These are phyloP conservation scores for Helenozyma rhizophorensis DNA, from an alignment of 805 yeast species.

Conservation along the genomic window DNA sequence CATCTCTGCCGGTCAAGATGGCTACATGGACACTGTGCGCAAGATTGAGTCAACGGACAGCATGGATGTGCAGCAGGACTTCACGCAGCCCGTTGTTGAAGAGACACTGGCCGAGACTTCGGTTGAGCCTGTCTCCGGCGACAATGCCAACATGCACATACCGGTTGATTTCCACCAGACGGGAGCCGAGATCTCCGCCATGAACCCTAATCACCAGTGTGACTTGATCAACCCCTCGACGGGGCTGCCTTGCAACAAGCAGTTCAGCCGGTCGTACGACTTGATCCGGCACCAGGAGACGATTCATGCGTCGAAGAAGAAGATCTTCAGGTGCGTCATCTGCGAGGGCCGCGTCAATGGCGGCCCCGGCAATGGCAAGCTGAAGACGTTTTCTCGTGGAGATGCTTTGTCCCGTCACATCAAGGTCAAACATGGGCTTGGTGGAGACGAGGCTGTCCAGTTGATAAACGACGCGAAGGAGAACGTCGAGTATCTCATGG, in stretches of 20 bases:
- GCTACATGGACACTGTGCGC: slow-evolving; percentile 2
- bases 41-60: slow-evolving; percentile 5
- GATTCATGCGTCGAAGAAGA: slow-evolving; percentile 44
- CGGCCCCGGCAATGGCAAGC: slow-evolving; percentile 48
- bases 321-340: slow-evolving; percentile 42
- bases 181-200: slow-evolving; percentile 30
- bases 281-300: slow-evolving; percentile 45
- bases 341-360: slow-evolving; percentile 44
- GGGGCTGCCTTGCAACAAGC: slow-evolving; percentile 63
- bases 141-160: not conserved
- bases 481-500: slow-evolving; percentile 57
- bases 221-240: slow-evolving; percentile 56
- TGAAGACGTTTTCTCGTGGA: slow-evolving; percentile 43
- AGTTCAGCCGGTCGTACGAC: slow-evolving; percentile 69
- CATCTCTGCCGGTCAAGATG: slow-evolving; percentile 1
- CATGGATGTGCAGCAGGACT: slow-evolving; percentile 6
- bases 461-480: slow-evolving; percentile 74
- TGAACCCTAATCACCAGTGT: slow-evolving; percentile 50
- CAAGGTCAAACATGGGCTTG: slow-evolving; percentile 80
- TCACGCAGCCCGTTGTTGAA: not conserved
- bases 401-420: slow-evolving; percentile 45
- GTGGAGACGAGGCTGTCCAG: slow-evolving; percentile 61
- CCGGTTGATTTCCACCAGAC: slow-evolving; percentile 15
- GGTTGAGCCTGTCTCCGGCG: not conserved
- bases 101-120: slow-evolving; percentile 1